These are phyloP conservation scores for Gastrodia elata DNA, from an alignment of 106 monocot species.

Conservation along the genomic window DNA sequence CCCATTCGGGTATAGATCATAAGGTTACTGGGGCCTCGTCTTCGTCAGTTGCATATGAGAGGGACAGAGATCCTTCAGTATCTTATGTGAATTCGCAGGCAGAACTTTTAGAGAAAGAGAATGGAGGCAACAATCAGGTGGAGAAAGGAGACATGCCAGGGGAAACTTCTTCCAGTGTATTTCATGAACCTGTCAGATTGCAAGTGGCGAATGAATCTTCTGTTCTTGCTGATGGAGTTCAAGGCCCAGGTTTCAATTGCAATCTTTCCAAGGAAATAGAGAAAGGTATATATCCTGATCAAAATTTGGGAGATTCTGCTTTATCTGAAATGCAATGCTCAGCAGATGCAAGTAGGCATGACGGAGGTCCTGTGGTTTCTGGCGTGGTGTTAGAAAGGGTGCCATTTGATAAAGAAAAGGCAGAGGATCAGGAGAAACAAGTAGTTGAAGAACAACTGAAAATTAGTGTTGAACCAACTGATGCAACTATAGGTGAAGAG, in stretches of 20 bases:
- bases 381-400: background rate
- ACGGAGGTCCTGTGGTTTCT: background rate
- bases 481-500: background rate
- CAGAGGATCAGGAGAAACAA: background rate
- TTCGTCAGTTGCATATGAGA: slow-evolving; percentile 7
- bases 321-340: background rate
- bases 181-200: slow-evolving; percentile 4
- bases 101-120: background rate
- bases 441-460: slow-evolving; percentile 7
- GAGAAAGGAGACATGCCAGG: background rate
- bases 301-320: slow-evolving; percentile 2
- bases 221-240: slow-evolving; percentile 5
- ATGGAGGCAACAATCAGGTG: slow-evolving; percentile 8
- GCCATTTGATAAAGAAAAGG: background rate
- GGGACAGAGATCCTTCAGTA: background rate
- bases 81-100: background rate
- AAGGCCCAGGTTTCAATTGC: background rate
- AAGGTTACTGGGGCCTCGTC: background rate
- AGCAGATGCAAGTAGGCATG: background rate
- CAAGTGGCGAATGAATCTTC: slow-evolving; percentile 12
- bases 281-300: slow-evolving; percentile 3
- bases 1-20: slow-evolving; percentile 1
- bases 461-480: background rate
- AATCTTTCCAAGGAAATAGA: slow-evolving; percentile 3
- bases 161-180: slow-evolving; percentile 3